phyloP scores from a whole-genome alignment of 2,329 filamentous ascomycete genomes.

The Neonectria faginata region DNA sequence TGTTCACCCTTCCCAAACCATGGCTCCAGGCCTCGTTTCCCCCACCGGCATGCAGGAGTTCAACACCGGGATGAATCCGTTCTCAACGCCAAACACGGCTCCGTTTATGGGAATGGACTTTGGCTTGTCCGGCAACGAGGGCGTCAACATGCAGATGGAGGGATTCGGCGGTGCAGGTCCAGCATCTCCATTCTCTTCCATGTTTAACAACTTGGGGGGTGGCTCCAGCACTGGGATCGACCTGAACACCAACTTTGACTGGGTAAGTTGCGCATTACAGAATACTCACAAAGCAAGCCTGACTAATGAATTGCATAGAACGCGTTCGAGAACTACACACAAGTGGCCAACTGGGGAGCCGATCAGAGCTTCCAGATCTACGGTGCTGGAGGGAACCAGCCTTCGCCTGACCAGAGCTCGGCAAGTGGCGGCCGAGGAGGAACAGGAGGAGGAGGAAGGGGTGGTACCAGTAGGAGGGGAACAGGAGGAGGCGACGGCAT shows the following conservation, averaged over 20 bases:
- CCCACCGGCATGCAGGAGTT: slow-evolving; percentile 45
- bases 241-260: slow-evolving; percentile 66
- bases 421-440: slow-evolving; percentile 39
- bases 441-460: slow-evolving; percentile 15
- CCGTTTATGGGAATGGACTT: slow-evolving; percentile 61
- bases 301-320: slow-evolving; percentile 55
- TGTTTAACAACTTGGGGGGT: slow-evolving; percentile 61
- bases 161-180: slow-evolving; percentile 44
- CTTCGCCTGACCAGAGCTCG: slow-evolving; percentile 45
- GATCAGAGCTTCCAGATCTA: slow-evolving; percentile 67
- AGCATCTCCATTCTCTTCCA: slow-evolving; percentile 63
- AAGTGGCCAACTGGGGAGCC: slow-evolving; percentile 63
- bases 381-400: slow-evolving; percentile 45
- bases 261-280: slow-evolving; percentile 57
- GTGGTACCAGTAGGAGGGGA: slow-evolving; percentile 13
- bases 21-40: slow-evolving; percentile 41
- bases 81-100: slow-evolving; percentile 53
- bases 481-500: slow-evolving; percentile 29
- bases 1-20: slow-evolving; percentile 50
- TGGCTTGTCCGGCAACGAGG: slow-evolving; percentile 48
- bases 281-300: not conserved
- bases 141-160: slow-evolving; percentile 49
- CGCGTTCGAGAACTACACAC: slow-evolving; percentile 68
- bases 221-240: slow-evolving; percentile 51
- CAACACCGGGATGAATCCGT: slow-evolving; percentile 44